Conservation (phyloP, 257 asterid genomes). For the Euphrasia confusa region DNA sequence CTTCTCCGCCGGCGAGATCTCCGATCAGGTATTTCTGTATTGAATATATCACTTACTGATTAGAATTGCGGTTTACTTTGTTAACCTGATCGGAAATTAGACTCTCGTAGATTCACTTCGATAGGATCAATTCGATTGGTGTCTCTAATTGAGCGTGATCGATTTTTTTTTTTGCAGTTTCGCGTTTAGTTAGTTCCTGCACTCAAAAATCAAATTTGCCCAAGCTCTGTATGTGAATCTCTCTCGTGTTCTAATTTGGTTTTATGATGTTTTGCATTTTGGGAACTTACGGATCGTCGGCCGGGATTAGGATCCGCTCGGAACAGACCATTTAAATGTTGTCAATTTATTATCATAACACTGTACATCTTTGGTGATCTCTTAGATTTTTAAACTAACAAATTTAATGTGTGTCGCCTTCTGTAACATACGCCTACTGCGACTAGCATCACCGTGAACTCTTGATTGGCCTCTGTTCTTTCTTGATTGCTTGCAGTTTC, state of each 20-base stretch:
- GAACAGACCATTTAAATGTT: conserved; percentile 12
- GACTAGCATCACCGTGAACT: conserved; percentile 9
- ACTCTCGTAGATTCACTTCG: conserved; percentile 15
- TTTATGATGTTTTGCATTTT: conserved; percentile 13
- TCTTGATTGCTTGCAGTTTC: conserved; percentile 11
- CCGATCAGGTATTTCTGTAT: conserved; percentile 30
- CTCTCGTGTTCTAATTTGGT: conserved; percentile 3
- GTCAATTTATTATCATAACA: neutral
- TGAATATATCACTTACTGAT: conserved; percentile 13
- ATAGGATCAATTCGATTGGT: conserved; percentile 19
- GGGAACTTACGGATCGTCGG: neutral
- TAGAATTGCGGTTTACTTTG: neutral
- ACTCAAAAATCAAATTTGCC: neutral
- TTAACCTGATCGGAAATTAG: conserved; percentile 2
- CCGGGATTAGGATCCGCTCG: conserved; percentile 1
- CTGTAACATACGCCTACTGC: conserved; percentile 8
- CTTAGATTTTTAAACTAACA: neutral
- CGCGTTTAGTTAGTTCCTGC: conserved; percentile 17
- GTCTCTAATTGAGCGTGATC: conserved; percentile 9
- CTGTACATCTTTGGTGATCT: neutral
- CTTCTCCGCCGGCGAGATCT: conserved; percentile 34
- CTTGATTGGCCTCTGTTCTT: conserved; percentile 1
- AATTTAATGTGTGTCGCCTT: neutral
- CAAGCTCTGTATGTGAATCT: neutral
- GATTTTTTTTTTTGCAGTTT: neutral